Conservation (phyloP, 768 basidiomycete genomes). For the Lentinus brumalis region DNA sequence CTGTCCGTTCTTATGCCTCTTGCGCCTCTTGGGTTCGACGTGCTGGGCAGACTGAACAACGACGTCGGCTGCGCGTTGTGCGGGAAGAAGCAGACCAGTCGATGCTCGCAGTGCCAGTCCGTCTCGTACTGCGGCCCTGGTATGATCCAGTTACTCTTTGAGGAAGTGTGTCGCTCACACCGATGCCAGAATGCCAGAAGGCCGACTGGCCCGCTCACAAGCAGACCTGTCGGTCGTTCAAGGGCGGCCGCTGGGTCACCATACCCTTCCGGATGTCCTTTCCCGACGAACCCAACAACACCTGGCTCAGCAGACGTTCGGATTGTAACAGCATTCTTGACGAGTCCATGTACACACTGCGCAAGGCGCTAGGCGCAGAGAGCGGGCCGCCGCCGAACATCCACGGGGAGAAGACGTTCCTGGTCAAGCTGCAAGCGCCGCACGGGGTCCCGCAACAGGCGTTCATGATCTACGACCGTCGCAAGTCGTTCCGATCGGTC, state of each 20-base stretch:
- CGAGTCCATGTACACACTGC: conserved; percentile 24
- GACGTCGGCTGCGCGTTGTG: conserved; percentile 43
- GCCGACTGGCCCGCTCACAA: conserved; percentile 45
- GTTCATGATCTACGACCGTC: conserved; percentile 42
- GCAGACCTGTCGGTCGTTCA: conserved; percentile 37
- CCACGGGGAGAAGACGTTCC: conserved; percentile 37
- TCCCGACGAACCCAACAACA: background rate
- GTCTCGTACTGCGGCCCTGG: conserved; percentile 40
- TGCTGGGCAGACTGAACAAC: conserved; percentile 37
- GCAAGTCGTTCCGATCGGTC: conserved; percentile 37
- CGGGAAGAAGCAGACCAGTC: conserved; percentile 35
- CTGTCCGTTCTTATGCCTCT: conserved; percentile 42
- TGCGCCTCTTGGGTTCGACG: conserved; percentile 35
- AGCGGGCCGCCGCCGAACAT: conserved; percentile 32
- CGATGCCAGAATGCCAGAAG: conserved; percentile 5
- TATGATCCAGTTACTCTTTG: conserved; percentile 11
- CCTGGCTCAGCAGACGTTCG: conserved; percentile 1
- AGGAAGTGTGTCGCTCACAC: background rate
- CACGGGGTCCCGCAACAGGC: background rate
- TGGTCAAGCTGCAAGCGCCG: conserved; percentile 40
- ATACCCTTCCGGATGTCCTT: conserved; percentile 23
- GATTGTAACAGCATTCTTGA: conserved; percentile 12
- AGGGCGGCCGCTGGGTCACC: conserved; percentile 41
- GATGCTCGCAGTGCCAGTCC: conserved; percentile 39
- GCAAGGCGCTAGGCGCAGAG: background rate